phyloP scores from a whole-genome alignment of 139 green algal species.

The Eudorina sp. region DNA sequence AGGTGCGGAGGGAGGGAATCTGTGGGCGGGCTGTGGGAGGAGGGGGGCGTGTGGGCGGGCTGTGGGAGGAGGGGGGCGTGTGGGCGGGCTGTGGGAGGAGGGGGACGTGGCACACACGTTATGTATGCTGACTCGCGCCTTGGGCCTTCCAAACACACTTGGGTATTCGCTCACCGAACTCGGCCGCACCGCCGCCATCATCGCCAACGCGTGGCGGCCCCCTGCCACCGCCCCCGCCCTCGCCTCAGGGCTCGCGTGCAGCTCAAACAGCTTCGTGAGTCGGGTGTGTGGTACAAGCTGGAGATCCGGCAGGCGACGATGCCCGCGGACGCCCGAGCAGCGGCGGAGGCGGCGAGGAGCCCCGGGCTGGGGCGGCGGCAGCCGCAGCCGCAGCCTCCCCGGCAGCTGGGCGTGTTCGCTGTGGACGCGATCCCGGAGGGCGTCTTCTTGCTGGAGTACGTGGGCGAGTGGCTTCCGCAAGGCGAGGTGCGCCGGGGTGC shows the following conservation, averaged over 20 bases:
- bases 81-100: too few relatives aligned
- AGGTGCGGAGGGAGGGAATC: background rate
- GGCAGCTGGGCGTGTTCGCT: background rate
- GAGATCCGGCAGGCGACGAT: too few relatives aligned
- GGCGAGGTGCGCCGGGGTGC: background rate
- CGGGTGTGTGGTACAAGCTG: background rate
- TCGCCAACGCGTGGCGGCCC: too few relatives aligned
- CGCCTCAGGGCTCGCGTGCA: background rate
- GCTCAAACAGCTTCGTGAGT: background rate
- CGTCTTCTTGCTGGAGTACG: background rate
- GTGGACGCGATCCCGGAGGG: background rate
- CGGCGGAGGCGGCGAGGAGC: too few relatives aligned
- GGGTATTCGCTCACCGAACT: background rate
- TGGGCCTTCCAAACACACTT: background rate
- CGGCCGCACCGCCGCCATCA: background rate
- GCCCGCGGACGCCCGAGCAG: too few relatives aligned
- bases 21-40: too few relatives aligned
- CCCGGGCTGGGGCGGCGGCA: background rate
- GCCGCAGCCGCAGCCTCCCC: background rate
- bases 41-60: too few relatives aligned
- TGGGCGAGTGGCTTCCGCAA: background rate
- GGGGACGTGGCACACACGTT: background rate
- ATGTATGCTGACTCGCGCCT: background rate
- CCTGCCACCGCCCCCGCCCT: background rate
- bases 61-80: too few relatives aligned